A percentile compares a stretch with the other conserved stretches of the same genome.
These are phyloP conservation scores for Mycena haematopus DNA, from an alignment of 768 basidiomycete genomes.

Conservation along the genomic window DNA sequence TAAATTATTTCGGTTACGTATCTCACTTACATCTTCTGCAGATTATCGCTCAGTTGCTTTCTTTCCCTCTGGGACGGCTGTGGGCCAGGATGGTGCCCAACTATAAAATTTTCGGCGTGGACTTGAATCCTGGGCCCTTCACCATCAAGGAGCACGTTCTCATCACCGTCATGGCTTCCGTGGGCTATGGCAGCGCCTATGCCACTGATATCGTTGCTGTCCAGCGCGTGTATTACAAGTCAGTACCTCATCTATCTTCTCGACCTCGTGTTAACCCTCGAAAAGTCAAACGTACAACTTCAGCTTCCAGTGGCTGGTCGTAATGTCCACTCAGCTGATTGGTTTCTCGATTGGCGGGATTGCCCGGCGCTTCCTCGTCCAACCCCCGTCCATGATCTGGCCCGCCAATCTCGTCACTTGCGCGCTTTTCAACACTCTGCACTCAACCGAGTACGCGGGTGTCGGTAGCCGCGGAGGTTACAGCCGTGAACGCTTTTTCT, in stretches of 20 bases:
- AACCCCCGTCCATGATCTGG: constrained; percentile 72
- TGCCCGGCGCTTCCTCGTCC: constrained; percentile 73
- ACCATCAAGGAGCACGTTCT: constrained; percentile 79
- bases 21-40: constrained; percentile 24
- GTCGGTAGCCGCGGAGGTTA: constrained; percentile 65
- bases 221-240: constrained; percentile 67
- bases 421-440: constrained; percentile 78
- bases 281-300: constrained; percentile 58
- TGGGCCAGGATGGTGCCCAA: constrained; percentile 62
- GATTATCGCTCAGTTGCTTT: constrained; percentile 74
- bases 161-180: constrained; percentile 63
- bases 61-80: constrained; percentile 69
- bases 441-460: constrained; percentile 71
- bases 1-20: neutral
- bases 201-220: constrained; percentile 73
- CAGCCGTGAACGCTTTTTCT: constrained; percentile 74
- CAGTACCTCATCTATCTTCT: neutral
- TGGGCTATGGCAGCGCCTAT: constrained; percentile 67
- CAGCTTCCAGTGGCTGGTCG: constrained; percentile 73
- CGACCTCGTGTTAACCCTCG: neutral
- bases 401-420: constrained; percentile 73
- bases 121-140: constrained; percentile 79
- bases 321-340: constrained; percentile 72
- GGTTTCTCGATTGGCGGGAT: constrained; percentile 82
- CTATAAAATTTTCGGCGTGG: constrained; percentile 61